These are phyloP conservation scores for Pisolithus sp. DNA, from an alignment of 768 basidiomycete species.

Conservation along the genomic window DNA sequence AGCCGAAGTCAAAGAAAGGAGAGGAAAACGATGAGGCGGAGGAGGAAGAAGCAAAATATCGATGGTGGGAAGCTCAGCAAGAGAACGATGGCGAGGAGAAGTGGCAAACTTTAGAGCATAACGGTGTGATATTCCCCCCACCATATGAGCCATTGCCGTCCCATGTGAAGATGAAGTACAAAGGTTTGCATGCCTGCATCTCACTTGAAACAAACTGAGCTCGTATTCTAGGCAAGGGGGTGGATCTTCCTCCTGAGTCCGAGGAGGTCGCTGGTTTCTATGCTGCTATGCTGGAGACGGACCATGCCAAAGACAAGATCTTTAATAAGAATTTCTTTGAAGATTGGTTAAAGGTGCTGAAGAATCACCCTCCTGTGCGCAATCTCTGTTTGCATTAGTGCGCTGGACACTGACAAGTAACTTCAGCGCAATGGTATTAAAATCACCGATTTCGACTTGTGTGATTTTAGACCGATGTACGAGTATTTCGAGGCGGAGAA, in stretches of 20 bases:
- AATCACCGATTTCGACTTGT: constrained; percentile 69
- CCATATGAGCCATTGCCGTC: constrained; percentile 83
- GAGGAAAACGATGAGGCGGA: constrained; percentile 54
- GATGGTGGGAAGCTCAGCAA: constrained; percentile 81
- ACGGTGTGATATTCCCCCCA: constrained; percentile 92
- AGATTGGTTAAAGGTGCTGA: constrained; percentile 76
- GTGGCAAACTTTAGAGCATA: constrained; percentile 94
- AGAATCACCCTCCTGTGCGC: constrained; percentile 79
- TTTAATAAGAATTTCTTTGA: constrained; percentile 97
- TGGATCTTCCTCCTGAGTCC: constrained; percentile 75
- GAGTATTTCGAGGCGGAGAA: constrained; percentile 90
- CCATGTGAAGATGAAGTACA: constrained; percentile 89
- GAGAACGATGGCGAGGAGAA: constrained; percentile 71
- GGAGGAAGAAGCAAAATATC: constrained; percentile 68
- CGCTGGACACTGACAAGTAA: constrained; percentile 6
- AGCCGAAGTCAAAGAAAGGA: constrained; percentile 44
- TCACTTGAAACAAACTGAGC: constrained; percentile 12
- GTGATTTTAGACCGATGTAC: constrained; percentile 94
- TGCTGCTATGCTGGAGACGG: constrained; percentile 84
- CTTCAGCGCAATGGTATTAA: constrained; percentile 62
- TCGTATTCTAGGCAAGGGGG: constrained; percentile 53
- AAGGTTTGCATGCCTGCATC: constrained; percentile 50
- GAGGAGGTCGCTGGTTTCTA: constrained; percentile 99
- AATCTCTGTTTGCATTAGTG: constrained; percentile 2
- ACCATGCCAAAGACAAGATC: constrained; percentile 79